phyloP scores from a whole-genome alignment of 768 basidiomycete genomes.

The Boletus sp. region DNA sequence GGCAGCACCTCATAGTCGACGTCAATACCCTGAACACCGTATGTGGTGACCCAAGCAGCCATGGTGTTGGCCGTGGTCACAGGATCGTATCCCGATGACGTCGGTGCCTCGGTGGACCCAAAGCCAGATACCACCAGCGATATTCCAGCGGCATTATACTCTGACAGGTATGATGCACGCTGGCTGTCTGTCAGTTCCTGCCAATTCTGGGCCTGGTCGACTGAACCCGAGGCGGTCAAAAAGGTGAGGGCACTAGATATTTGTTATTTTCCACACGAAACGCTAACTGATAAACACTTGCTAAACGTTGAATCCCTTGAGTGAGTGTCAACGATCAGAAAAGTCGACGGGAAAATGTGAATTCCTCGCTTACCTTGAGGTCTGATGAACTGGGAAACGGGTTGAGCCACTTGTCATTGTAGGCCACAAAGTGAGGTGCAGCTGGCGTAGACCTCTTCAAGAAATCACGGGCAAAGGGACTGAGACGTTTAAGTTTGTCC shows the following conservation, averaged over 20 bases:
- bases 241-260: constrained; percentile 39
- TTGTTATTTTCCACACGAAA: background rate
- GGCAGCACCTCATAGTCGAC: constrained; percentile 48
- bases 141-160: constrained; percentile 53
- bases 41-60: constrained; percentile 46
- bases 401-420: constrained; percentile 40
- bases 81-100: constrained; percentile 38
- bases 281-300: constrained; percentile 1
- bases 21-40: constrained; percentile 48
- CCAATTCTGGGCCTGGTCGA: constrained; percentile 48
- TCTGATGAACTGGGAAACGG: constrained; percentile 43
- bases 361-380: constrained; percentile 35
- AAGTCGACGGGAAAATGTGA: background rate
- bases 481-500: constrained; percentile 24
- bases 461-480: constrained; percentile 18
- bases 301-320: constrained; percentile 36
- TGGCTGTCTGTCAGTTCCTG: constrained; percentile 33
- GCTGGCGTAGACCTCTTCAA: constrained; percentile 30
- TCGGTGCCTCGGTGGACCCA: constrained; percentile 43
- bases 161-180: constrained; percentile 40
- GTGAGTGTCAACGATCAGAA: background rate
- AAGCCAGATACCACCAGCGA: constrained; percentile 56
- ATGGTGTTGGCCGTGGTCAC: constrained; percentile 40
- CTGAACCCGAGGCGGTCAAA: constrained; percentile 37
- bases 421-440: constrained; percentile 47